A percentile compares a stretch with the other conserved stretches of the same genome.
These are phyloP conservation scores for Talaromyces albobiverticillius DNA, from an alignment of 2,329 filamentous ascomycete genomes.

Conservation along the genomic window DNA sequence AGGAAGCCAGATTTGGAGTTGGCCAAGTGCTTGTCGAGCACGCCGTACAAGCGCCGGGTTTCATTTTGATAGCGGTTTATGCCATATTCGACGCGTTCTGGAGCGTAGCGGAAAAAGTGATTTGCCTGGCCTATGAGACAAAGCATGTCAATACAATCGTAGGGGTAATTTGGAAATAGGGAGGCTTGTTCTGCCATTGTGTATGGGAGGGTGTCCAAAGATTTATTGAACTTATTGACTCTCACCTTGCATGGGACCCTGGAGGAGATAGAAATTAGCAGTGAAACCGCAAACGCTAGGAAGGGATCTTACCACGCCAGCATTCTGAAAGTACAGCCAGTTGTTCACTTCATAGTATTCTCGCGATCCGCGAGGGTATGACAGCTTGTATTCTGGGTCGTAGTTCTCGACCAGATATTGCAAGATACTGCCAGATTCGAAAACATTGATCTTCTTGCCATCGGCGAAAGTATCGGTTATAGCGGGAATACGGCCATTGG, in stretches of 20 bases:
- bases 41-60: constrained; percentile 75
- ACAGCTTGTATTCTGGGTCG: constrained; percentile 77
- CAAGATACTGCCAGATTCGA: constrained; percentile 58
- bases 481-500: constrained; percentile 87
- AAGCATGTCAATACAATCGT: neutral
- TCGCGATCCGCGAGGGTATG: constrained; percentile 66
- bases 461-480: constrained; percentile 75
- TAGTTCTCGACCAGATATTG: constrained; percentile 71
- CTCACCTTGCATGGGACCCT: too few species aligned
- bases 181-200: too few species aligned
- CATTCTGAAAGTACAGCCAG: constrained; percentile 79
- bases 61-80: constrained; percentile 81
- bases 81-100: constrained; percentile 77
- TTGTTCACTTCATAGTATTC: constrained; percentile 78
- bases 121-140: constrained; percentile 61
- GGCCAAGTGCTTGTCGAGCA: constrained; percentile 69
- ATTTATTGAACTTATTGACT: too few species aligned
- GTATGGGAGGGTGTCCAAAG: too few species aligned
- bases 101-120: constrained; percentile 79
- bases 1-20: constrained; percentile 51
- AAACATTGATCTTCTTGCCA: constrained; percentile 70
- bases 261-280: too few species aligned
- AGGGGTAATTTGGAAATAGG: neutral
- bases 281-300: too few species aligned
- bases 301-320: constrained; percentile 57